Base-by-base conservation (phyloP, 2,329 filamentous ascomycete genomes). In the Polychaeton citri region DNA sequence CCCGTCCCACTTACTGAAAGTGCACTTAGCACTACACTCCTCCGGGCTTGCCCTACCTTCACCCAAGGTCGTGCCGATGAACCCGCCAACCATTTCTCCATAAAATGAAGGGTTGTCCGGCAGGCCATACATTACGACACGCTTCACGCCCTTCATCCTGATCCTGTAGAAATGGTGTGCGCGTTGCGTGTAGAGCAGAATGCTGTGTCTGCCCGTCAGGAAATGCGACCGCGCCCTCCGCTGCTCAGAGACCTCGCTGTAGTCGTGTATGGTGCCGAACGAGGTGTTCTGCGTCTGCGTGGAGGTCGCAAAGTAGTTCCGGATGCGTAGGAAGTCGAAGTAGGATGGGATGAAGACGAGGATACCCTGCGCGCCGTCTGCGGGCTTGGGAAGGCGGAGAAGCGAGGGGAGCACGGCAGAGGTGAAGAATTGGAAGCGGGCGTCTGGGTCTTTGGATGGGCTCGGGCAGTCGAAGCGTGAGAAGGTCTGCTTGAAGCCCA, bases 121-220 rank as follows among this genome's bases (percentile, higher is more conserved):
- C 20, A 95, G 59, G 1, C 79, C 81, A 56, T 96, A 96, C 67
- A 94, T 80, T 35, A 95, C 71, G n/a, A 96, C 73, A 28, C 78
- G 71, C 57, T 78, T 79, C 10, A 90, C 85, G 16, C 90, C 90
- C 21, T 76, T 72, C 36, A 98, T 69, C 46, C 74, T 72, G 53
- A 90, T 86, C n/a, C 90, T 72, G 34, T 85, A 76, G 68, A 96
- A 96, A 60, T 98, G 90, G 60, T 98, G 90, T n/a, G 87, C 83
- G 40, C 90, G 78, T 57, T 93, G 88, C 2, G 87, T 92, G 62
- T 96, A 98, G 12, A 98, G 66, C 26, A 98, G 62, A 13, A 96
- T 71, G 15, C 76, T 76, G 54, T 95, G 82, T 12, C 86, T 71
- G 4, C 87, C 90, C 26, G 68, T 81, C 44, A 85, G 64, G 60